Percentiles rank a stretch among this genome's conserved stretches.
phyloP scores from a whole-genome alignment of 169 alveolate genomes.

The Cryptosporidium viatorum region DNA sequence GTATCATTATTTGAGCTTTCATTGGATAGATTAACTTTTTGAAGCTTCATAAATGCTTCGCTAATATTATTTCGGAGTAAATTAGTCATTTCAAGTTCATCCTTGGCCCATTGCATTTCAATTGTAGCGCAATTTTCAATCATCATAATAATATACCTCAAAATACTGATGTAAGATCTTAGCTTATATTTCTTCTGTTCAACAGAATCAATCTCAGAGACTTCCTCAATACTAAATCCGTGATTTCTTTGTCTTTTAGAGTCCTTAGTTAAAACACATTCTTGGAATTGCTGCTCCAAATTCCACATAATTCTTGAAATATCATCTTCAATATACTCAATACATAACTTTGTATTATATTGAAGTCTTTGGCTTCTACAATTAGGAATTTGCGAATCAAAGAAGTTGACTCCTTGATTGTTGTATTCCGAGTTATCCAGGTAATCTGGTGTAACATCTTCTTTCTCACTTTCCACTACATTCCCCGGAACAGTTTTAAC shows the following conservation, averaged over 20 bases:
- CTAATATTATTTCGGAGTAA: slow-evolving; percentile 44
- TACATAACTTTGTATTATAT: slow-evolving; percentile 40
- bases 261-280: slow-evolving; percentile 65
- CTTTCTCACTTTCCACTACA: slow-evolving; percentile 41
- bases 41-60: slow-evolving; percentile 68
- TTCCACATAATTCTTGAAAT: slow-evolving; percentile 64
- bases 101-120: slow-evolving; percentile 41
- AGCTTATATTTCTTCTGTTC: slow-evolving; percentile 58
- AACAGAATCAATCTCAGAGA: slow-evolving; percentile 55
- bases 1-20: background rate
- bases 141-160: slow-evolving; percentile 32
- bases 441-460: background rate
- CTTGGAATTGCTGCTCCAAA: slow-evolving; percentile 70
- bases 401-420: slow-evolving; percentile 1
- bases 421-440: slow-evolving; percentile 9
- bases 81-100: slow-evolving; percentile 56
- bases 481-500: slow-evolving; percentile 72
- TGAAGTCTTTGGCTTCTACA: slow-evolving; percentile 56
- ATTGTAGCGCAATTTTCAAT: slow-evolving; percentile 32
- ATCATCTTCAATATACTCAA: slow-evolving; percentile 66
- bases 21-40: slow-evolving; percentile 15
- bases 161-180: slow-evolving; percentile 24
- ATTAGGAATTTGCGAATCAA: slow-evolving; percentile 19
- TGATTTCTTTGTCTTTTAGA: slow-evolving; percentile 73
- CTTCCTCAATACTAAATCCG: slow-evolving; percentile 68